Percentiles rank a stretch among this genome's conserved stretches.
These are phyloP conservation scores for Monilinia polystroma DNA, from an alignment of 2,329 filamentous ascomycete genomes.

Conservation along the genomic window DNA sequence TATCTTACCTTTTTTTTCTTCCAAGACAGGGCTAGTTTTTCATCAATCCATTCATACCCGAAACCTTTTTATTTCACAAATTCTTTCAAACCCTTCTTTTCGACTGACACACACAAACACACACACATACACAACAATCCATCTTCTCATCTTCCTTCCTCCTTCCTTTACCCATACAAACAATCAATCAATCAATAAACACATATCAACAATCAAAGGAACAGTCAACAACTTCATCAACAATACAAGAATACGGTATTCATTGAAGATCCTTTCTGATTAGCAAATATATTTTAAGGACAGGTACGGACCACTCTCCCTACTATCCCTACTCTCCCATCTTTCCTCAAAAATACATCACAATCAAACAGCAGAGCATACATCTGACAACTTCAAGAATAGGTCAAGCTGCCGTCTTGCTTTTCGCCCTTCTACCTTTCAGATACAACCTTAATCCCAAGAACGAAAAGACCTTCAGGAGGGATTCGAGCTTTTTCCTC, in stretches of 20 bases:
- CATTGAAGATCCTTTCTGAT: slow-evolving; percentile 8
- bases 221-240: background rate
- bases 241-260: slow-evolving; percentile 9
- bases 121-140: background rate
- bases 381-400: background rate
- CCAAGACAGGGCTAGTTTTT: slow-evolving; percentile 1
- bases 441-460: background rate
- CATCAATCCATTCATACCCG: background rate
- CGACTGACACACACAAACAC: background rate
- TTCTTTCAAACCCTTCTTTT: slow-evolving; percentile 18
- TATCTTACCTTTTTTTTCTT: background rate
- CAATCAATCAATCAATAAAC: too few species aligned
- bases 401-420: slow-evolving; percentile 1
- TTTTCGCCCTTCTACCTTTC: slow-evolving; percentile 6
- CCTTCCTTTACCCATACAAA: slow-evolving; percentile 15
- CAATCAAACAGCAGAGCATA: background rate
- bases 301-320: background rate
- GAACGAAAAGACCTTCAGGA: background rate
- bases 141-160: slow-evolving; percentile 9
- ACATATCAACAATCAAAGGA: background rate
- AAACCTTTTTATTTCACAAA: slow-evolving; percentile 15
- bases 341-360: background rate
- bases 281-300: background rate
- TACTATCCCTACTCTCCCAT: background rate
- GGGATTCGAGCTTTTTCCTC: background rate